Evolutionary conservation across 106 monocot species (phyloP).

Genomic region (Dioscorea dumetorum): DNA sequence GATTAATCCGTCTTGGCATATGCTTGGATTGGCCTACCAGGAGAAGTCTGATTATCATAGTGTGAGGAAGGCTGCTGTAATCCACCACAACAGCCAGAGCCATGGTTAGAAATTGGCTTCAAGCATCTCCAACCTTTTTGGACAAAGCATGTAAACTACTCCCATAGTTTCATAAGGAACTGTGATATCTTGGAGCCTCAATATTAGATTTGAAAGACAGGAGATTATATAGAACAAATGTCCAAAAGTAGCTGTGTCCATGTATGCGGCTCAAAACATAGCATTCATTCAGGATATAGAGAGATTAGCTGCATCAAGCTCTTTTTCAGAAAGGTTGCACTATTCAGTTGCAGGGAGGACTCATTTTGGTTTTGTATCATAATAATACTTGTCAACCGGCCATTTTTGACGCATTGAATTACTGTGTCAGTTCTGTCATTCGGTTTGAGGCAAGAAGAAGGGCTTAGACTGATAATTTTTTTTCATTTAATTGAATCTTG

Average conservation of each 20-base stretch:
- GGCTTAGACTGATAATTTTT: background rate
- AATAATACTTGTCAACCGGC: too few relatives aligned
- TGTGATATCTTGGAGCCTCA: conserved; percentile 73
- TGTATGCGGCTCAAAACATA: conserved; percentile 3
- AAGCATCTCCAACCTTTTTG: conserved; percentile 82
- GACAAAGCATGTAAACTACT: conserved; percentile 85
- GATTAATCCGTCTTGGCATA: conserved; percentile 81
- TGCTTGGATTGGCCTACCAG: conserved; percentile 90
- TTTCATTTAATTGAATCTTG: background rate
- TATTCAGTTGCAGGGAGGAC: too few relatives aligned
- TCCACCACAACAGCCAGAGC: conserved; percentile 92
- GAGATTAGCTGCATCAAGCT: too few relatives aligned
- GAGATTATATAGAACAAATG: background rate
- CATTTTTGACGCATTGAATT: too few relatives aligned
- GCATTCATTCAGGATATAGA: background rate
- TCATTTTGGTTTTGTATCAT: too few relatives aligned
- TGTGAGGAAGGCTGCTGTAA: conserved; percentile 62
- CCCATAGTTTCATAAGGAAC: conserved; percentile 70
- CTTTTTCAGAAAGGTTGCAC: too few relatives aligned
- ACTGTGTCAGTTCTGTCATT: too few relatives aligned
- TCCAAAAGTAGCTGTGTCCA: background rate
- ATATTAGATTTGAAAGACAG: conserved; percentile 4
- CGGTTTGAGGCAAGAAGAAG: background rate
- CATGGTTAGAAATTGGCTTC: conserved; percentile 91
- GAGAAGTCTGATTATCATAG: conserved; percentile 64